These are phyloP conservation scores for Tinospora cordifolia DNA, from an alignment of 164 flowering plant genomes.

Conservation along the genomic window DNA sequence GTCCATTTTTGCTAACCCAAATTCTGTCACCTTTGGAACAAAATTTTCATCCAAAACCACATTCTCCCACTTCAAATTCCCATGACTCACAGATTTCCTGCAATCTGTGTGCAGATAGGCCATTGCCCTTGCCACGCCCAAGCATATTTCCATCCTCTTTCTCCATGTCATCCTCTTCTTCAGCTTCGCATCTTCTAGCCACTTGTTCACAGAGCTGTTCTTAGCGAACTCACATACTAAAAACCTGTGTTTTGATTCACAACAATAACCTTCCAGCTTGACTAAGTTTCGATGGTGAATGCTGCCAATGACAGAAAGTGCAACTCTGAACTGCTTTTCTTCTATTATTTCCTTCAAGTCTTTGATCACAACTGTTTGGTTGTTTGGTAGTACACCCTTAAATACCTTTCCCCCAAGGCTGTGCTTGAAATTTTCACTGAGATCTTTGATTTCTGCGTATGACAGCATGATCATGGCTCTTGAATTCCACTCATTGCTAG, in stretches of 20 bases:
- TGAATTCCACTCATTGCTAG: constrained; percentile 20
- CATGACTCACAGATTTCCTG: constrained; percentile 58
- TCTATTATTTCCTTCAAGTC: constrained; percentile 27
- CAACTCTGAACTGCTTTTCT: constrained; percentile 42
- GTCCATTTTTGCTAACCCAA: constrained; percentile 30
- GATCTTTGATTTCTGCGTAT: constrained; percentile 43
- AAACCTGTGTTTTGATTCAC: constrained; percentile 39
- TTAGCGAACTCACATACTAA: constrained; percentile 57
- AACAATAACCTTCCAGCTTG: constrained; percentile 61
- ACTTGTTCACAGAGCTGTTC: constrained; percentile 42
- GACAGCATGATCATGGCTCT: constrained; percentile 38
- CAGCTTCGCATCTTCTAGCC: constrained; percentile 35
- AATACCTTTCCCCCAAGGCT: constrained; percentile 44
- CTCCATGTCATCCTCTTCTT: constrained; percentile 44
- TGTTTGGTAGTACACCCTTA: constrained; percentile 40
- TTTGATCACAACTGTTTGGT: constrained; percentile 38
- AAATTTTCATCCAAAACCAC: constrained; percentile 49
- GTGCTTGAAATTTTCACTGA: constrained; percentile 41
- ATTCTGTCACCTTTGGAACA: constrained; percentile 52
- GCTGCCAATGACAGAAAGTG: constrained; percentile 40
- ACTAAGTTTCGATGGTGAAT: constrained; percentile 58
- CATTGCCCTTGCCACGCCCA: constrained; percentile 50
- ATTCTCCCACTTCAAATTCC: constrained; percentile 55
- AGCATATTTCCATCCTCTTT: constrained; percentile 46
- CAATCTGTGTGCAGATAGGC: constrained; percentile 61